Percentiles rank a stretch among this genome's conserved stretches.
Evolutionary conservation across 2,329 filamentous ascomycete genomes (phyloP).

Genomic region (Exophiala bonariae): DNA sequence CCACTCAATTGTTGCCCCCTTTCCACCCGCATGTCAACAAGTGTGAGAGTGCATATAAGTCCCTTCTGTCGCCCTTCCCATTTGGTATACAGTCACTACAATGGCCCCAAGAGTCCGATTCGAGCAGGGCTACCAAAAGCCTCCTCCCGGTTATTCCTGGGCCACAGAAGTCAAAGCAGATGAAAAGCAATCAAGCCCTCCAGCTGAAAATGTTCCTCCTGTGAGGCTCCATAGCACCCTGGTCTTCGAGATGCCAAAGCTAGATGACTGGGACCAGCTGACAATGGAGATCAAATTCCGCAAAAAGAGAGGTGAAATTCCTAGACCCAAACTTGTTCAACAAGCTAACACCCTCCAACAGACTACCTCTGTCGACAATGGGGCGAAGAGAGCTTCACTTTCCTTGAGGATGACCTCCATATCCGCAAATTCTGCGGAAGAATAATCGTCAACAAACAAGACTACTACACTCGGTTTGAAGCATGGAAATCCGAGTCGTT

Average conservation of each 20-base stretch:
- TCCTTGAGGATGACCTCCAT: slow-evolving; percentile 7
- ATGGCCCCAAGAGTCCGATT: no score
- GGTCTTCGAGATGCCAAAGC: slow-evolving; percentile 13
- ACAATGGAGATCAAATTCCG: not conserved
- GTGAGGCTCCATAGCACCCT: not conserved
- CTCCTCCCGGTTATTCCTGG: not conserved
- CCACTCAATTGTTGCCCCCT: no score
- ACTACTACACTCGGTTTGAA: slow-evolving; percentile 13
- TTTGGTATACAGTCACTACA: no score
- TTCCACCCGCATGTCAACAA: no score
- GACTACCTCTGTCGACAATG: slow-evolving; percentile 10
- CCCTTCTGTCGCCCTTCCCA: no score
- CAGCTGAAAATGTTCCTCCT: no score
- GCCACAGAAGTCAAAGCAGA: no score
- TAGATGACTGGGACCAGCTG: slow-evolving; percentile 10
- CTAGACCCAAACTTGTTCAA: not conserved
- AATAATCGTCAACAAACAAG: slow-evolving; percentile 1
- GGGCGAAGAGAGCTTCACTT: slow-evolving; percentile 8
- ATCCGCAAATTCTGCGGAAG: slow-evolving; percentile 1
- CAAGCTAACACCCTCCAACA: not conserved
- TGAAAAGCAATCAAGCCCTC: no score
- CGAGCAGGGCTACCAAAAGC: not conserved
- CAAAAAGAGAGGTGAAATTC: slow-evolving; percentile 5
- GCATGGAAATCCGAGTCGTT: slow-evolving; percentile 4
- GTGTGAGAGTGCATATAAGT: no score